Percentiles rank a stretch among this genome's conserved stretches.
Evolutionary conservation across 108 stramenopile species (phyloP).

Genomic region (Pseudonitzschia multiseries): DNA sequence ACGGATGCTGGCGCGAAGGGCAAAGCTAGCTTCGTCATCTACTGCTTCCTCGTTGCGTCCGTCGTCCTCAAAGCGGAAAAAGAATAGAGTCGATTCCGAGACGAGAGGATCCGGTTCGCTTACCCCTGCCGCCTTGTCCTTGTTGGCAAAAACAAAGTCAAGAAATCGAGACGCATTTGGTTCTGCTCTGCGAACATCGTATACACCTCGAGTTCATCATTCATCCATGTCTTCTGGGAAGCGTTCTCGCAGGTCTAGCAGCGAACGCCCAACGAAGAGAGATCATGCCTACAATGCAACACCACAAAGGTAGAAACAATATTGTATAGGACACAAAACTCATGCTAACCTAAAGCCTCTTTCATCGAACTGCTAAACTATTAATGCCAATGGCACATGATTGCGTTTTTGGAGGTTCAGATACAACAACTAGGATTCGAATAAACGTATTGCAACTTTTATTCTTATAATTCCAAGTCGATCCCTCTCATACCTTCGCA

Average conservation of each 20-base stretch:
- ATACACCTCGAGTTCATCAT: slow-evolving; percentile 17
- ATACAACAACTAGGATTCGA: background rate
- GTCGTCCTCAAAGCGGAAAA: background rate
- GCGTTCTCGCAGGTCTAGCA: background rate
- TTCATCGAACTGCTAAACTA: too few relatives aligned
- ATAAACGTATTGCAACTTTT: background rate
- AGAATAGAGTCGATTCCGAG: background rate
- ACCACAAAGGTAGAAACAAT: slow-evolving; percentile 7
- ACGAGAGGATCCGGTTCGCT: background rate
- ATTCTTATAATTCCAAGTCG: slow-evolving; percentile 37
- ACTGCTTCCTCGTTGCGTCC: background rate
- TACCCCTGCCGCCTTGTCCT: slow-evolving; percentile 22
- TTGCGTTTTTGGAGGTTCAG: too few relatives aligned
- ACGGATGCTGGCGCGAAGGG: slow-evolving; percentile 12
- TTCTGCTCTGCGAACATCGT: slow-evolving; percentile 29
- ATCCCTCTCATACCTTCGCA: slow-evolving; percentile 82
- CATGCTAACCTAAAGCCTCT: too few relatives aligned
- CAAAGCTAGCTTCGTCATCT: slow-evolving; percentile 16
- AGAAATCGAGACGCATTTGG: slow-evolving; percentile 19
- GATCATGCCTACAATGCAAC: slow-evolving; percentile 20
- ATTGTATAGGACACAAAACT: background rate
- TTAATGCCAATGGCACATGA: too few relatives aligned
- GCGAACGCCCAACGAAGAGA: background rate
- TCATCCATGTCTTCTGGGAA: background rate
- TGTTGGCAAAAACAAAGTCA: slow-evolving; percentile 15